Evolutionary conservation across 129 eudicot genomes (phyloP).

Genomic region (Centella asiatica): DNA sequence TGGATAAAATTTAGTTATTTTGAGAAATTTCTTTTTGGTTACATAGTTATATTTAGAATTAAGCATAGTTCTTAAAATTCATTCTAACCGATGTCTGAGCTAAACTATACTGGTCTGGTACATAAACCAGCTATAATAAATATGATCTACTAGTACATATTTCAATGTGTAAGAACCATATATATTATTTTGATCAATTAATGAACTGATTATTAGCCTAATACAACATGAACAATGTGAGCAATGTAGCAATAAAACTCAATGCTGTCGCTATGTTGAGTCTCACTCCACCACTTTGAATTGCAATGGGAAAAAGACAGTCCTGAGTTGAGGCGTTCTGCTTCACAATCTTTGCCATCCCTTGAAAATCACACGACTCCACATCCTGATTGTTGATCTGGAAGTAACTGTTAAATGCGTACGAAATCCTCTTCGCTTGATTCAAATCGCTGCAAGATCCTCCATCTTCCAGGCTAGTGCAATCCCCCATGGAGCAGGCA

Average conservation of each 20-base stretch:
- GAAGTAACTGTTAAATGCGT: conserved; percentile 5
- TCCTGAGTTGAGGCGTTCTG: background rate
- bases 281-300: conserved; percentile 7
- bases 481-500: conserved; percentile 10
- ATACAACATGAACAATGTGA: background rate
- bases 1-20: too few relatives aligned
- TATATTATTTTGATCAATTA: too few relatives aligned
- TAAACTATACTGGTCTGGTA: too few relatives aligned
- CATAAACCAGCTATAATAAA: too few relatives aligned
- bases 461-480: conserved; percentile 1
- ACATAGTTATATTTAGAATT: too few relatives aligned
- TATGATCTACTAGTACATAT: too few relatives aligned
- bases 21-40: too few relatives aligned
- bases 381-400: conserved; percentile 8
- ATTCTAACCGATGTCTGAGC: too few relatives aligned
- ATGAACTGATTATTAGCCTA: too few relatives aligned
- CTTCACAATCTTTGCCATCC: background rate
- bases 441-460: conserved; percentile 4
- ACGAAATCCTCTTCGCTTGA: background rate
- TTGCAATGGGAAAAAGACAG: conserved; percentile 1
- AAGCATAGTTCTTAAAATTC: too few relatives aligned
- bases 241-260: background rate
- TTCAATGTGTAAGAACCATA: too few relatives aligned
- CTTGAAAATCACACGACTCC: conserved; percentile 7
- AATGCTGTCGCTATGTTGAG: background rate